phyloP scores from a whole-genome alignment of 345 rosid genomes.

The Salix dunnii region DNA sequence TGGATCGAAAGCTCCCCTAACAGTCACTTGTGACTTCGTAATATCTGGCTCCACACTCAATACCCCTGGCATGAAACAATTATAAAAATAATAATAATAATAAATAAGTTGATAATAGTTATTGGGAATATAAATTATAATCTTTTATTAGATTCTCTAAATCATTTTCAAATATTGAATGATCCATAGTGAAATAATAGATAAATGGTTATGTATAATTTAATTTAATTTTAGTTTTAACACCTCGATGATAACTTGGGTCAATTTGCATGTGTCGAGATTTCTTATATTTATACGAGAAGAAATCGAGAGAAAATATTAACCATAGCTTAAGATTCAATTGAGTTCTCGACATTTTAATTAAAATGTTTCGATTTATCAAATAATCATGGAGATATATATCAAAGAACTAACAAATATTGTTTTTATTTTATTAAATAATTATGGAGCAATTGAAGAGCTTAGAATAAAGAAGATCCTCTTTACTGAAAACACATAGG shows the following conservation, averaged over 20 bases:
- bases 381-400: neutral
- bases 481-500: neutral
- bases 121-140: too few species aligned
- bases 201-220: neutral
- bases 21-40: slow-evolving; percentile 42
- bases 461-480: too few species aligned
- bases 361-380: neutral
- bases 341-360: too few species aligned
- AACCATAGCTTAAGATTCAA: too few species aligned
- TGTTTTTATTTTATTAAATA: neutral
- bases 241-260: too few species aligned
- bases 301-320: neutral
- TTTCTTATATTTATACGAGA: too few species aligned
- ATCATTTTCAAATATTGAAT: too few species aligned
- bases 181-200: neutral
- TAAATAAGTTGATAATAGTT: too few species aligned
- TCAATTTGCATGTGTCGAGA: too few species aligned
- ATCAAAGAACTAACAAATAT: neutral
- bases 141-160: too few species aligned
- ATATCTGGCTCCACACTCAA: slow-evolving; percentile 49
- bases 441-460: neutral
- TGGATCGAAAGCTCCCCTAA: slow-evolving; percentile 54
- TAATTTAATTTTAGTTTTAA: too few species aligned
- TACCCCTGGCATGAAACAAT: slow-evolving; percentile 35
- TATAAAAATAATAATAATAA: too few species aligned